Evolutionary conservation across 495 filamentous ascomycete genomes (phyloP).

Genomic region (Daldinia decipiens): DNA sequence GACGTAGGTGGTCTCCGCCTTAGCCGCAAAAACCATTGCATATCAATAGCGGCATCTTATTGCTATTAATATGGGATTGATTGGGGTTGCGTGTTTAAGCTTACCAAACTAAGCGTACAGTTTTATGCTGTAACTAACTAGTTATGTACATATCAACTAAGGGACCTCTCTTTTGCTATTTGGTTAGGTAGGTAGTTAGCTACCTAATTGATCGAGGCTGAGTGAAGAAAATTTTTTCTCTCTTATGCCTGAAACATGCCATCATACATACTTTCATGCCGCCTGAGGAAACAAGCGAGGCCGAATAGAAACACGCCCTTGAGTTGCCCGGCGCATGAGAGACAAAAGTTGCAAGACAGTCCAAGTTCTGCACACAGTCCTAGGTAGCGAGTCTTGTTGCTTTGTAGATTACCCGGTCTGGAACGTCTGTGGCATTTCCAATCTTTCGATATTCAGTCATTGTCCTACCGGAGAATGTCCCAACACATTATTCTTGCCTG

Average conservation of each 20-base stretch:
- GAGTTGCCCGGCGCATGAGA: constrained; percentile 38
- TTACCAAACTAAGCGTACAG: constrained; percentile 13
- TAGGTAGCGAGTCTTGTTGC: constrained; percentile 17
- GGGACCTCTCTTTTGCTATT: constrained; percentile 19
- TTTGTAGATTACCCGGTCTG: constrained; percentile 36
- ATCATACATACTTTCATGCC: constrained; percentile 32
- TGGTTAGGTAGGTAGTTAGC: no score
- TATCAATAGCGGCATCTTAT: constrained; percentile 22
- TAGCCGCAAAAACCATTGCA: constrained; percentile 29
- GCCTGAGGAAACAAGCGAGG: constrained; percentile 37
- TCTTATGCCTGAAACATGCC: constrained; percentile 40
- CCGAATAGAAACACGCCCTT: constrained; percentile 37
- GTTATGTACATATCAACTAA: not conserved
- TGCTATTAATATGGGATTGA: constrained; percentile 35
- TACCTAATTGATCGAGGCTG: constrained; percentile 37
- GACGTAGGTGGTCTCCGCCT: constrained; percentile 24
- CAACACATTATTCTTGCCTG: constrained; percentile 25
- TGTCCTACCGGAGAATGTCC: constrained; percentile 36
- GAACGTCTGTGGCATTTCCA: constrained; percentile 42
- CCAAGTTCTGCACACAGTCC: constrained; percentile 38
- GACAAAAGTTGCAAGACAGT: constrained; percentile 38
- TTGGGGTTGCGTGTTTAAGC: constrained; percentile 21
- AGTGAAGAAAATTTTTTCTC: constrained; percentile 37
- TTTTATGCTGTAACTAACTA: constrained; percentile 22
- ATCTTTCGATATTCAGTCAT: constrained; percentile 41